Base-by-base conservation (phyloP, 148 eudicot species). In the Camellia granthamiana region DNA sequence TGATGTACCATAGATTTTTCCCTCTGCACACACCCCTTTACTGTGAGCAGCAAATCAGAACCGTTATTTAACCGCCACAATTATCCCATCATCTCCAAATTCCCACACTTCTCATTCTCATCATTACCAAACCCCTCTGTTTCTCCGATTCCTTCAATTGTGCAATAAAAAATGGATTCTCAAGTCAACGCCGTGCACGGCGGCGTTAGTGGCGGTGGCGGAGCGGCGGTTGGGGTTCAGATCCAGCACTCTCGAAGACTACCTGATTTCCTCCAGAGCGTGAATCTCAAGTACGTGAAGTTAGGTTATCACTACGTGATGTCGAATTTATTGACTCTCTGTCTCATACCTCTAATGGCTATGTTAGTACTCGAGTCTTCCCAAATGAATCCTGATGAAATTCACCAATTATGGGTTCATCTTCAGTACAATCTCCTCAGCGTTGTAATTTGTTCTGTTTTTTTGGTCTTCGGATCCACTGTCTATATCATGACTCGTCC, bases 191-290 rank as follows among this genome's bases (percentile, higher is more conserved):
- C 68, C 55, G 54, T 0, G 15, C 23, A 3, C 15, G 80, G 51
- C 21, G 79, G 44, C 30, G 69, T 13, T 14, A 1, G 49, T 18
- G 5, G 16, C 18, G 30, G 79, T 51, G 74, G 74, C 2, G 74
- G 56, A 3, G 56, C 18, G 1, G 38, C 75, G 16, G 60, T 52
- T 0, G 75, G 75, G 16, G 75, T 72, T 23, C 78, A 86, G 88
- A 81, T 86, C 88, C 71, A 86, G 81, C 80, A 84, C 76, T 8
- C 2, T 65, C 75, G 84, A 42, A 67, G 80, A 13, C 82, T 83
- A 30, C 81, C 85, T 9, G 74, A 81, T 51, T 77, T 81, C 44
- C 69, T 81, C 0, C 74, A 52, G 6, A 67, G 74, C 74, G 80
- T 78, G 11, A 77, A 69, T 41, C 76, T 76, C 3, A 81, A 81